phyloP scores from a whole-genome alignment of 108 stramenopile genomes.

The Pinguiococcus pyrenoidosus region DNA sequence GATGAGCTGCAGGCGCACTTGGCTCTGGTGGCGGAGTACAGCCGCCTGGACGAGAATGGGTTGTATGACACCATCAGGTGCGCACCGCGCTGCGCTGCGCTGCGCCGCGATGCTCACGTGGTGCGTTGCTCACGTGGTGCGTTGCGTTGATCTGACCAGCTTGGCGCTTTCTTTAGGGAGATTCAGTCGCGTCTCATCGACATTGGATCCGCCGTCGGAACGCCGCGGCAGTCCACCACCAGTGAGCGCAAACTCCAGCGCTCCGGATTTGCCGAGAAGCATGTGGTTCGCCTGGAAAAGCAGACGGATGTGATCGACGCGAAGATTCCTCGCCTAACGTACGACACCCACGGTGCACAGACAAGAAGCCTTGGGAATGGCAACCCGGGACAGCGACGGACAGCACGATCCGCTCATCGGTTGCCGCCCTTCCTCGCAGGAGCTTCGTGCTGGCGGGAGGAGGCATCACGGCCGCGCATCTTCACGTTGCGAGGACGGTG shows the following conservation, averaged over 20 bases:
- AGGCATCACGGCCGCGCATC: constrained; percentile 7
- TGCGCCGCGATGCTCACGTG: too few species aligned
- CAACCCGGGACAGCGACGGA: too few species aligned
- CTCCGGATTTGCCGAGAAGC: neutral
- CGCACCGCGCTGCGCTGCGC: too few species aligned
- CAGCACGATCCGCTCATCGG: too few species aligned
- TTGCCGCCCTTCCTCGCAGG: too few species aligned
- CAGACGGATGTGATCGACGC: constrained; percentile 14
- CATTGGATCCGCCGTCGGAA: constrained; percentile 11
- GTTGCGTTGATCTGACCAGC: too few species aligned
- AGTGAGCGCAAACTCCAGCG: neutral
- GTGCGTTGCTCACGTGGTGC: too few species aligned
- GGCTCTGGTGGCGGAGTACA: constrained; percentile 8
- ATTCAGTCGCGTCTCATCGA: constrained; percentile 11
- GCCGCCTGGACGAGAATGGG: neutral
- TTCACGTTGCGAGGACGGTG: constrained; percentile 8
- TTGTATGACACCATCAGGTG: neutral
- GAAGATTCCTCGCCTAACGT: constrained; percentile 1
- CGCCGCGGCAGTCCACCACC: neutral
- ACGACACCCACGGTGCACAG: neutral
- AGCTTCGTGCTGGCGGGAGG: constrained; percentile 6
- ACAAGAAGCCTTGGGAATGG: neutral
- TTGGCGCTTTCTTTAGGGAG: neutral
- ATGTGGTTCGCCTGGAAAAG: constrained; percentile 1
- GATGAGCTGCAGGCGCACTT: constrained; percentile 12